Base-by-base conservation (phyloP, 2,329 filamentous ascomycete species). In the Botrytis tulipae region DNA sequence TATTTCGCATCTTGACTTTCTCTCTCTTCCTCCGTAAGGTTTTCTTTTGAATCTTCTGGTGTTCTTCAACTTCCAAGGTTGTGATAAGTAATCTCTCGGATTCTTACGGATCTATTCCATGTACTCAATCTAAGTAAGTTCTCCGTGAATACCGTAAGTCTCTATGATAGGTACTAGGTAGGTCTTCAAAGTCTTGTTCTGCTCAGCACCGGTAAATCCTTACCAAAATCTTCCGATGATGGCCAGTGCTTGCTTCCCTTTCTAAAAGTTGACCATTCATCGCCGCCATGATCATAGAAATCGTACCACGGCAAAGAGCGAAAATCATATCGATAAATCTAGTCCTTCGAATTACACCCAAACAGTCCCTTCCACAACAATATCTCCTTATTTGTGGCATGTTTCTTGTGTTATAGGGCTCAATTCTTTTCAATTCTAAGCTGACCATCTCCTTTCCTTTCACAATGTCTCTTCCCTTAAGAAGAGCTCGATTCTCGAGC, bases 351-450 rank as follows among this genome's bases (percentile, higher is more conserved):
- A 32, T 18, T 18, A 44, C 25, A 20, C 29, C 51, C 37, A 10
- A n/a, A 40, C 32, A 61, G 61, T 42, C 22, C 29, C 29, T 60
- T 51, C 42, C 25, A 37, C 29, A 61, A 66, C 42, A 54, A 57
- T 57, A 74, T 74, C 73, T 76, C 66, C 74, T 74, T 63, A 73
- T 57, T 78, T 76, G 78, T 78, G 76, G 76, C 70, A 79, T 79
- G 74, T 77, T 75, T 72, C 40, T 74, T 77, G 74, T 77, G 74
- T 71, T 68, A 76, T 77, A 76, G 63, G 25, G n/a, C 57, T 32
- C 60, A 71, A 73, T 25, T 63, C 44, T 48, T 73, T 75, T 76
- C 48, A 20, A 46, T 61, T 25, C 32, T 42, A 46, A 32, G 10
- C 16, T n/a, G 18, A 25, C 46, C 25, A 25, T 32, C 48, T 70